These are phyloP conservation scores for Boletus vermiculosoides DNA, from an alignment of 768 basidiomycete genomes.

Conservation along the genomic window DNA sequence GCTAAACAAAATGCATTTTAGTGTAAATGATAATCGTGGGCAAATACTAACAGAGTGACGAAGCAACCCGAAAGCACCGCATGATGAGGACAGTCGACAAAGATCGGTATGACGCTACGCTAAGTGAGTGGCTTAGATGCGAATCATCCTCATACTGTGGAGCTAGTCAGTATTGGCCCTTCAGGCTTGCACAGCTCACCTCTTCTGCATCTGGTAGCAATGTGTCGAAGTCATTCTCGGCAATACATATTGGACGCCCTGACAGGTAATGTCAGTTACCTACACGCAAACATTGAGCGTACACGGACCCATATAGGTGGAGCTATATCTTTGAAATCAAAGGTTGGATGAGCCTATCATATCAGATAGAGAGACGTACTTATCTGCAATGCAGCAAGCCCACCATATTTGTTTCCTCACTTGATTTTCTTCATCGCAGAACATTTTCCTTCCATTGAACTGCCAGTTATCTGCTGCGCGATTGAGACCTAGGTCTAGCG, in stretches of 20 bases:
- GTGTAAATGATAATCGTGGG: conserved; percentile 1
- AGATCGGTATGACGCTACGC: conserved; percentile 42
- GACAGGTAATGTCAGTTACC: conserved; percentile 10
- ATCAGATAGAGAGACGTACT: conserved; percentile 42
- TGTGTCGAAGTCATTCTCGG: conserved; percentile 69
- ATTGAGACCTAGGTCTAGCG: conserved; percentile 78
- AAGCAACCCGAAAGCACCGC: conserved; percentile 54
- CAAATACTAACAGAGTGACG: conserved; percentile 53
- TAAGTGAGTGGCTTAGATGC: conserved; percentile 49
- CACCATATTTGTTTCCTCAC: conserved; percentile 79
- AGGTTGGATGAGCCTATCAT: conserved; percentile 1
- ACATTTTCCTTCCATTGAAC: conserved; percentile 56
- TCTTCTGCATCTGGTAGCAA: conserved; percentile 55
- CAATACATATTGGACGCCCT: conserved; percentile 69
- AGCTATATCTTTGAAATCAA: conserved; percentile 53
- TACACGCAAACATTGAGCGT: background rate
- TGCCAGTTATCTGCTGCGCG: conserved; percentile 77
- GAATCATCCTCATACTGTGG: conserved; percentile 57
- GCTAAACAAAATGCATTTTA: conserved; percentile 40
- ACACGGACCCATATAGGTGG: conserved; percentile 66
- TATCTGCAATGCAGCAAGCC: conserved; percentile 68
- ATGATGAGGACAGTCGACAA: conserved; percentile 42
- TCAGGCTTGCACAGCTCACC: conserved; percentile 34
- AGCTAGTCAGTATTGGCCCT: conserved; percentile 7
- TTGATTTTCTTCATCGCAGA: conserved; percentile 66